These are phyloP conservation scores for Mrakia hoshinonis DNA, from an alignment of 768 basidiomycete species.

Conservation along the genomic window DNA sequence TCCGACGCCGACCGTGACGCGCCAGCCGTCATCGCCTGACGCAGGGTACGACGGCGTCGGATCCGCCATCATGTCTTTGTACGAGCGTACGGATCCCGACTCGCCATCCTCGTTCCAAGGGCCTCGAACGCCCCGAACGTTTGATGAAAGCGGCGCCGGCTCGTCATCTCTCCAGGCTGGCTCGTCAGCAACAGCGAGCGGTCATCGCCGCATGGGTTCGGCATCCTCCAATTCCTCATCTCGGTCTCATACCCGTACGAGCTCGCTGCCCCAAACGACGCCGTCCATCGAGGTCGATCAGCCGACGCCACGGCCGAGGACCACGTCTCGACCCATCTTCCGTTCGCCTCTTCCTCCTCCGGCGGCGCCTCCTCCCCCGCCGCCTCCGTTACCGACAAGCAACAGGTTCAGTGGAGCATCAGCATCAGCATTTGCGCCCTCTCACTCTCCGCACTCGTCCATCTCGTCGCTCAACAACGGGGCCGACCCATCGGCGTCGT, in stretches of 20 bases:
- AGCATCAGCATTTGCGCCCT: not conserved
- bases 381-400: not conserved
- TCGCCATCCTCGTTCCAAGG: not conserved
- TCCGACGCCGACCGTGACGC: not conserved
- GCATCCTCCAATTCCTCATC: not conserved
- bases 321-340: not conserved
- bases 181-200: not conserved
- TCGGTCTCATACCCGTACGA: not conserved
- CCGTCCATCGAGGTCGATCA: not conserved
- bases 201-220: not conserved
- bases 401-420: not conserved
- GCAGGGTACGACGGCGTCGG: not conserved
- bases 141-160: not conserved
- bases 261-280: not conserved
- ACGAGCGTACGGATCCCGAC: conserved; percentile 2
- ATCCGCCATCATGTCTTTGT: not conserved
- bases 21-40: not conserved
- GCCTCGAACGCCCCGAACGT: conserved; percentile 4
- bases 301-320: conserved; percentile 2
- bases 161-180: not conserved
- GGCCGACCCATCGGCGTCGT: conserved; percentile 2
- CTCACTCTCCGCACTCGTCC: not conserved
- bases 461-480: conserved; percentile 8
- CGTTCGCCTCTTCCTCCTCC: not conserved
- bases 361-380: conserved; percentile 1